Base-by-base conservation (phyloP, 345 rosid species). In the Balakata baccata region DNA sequence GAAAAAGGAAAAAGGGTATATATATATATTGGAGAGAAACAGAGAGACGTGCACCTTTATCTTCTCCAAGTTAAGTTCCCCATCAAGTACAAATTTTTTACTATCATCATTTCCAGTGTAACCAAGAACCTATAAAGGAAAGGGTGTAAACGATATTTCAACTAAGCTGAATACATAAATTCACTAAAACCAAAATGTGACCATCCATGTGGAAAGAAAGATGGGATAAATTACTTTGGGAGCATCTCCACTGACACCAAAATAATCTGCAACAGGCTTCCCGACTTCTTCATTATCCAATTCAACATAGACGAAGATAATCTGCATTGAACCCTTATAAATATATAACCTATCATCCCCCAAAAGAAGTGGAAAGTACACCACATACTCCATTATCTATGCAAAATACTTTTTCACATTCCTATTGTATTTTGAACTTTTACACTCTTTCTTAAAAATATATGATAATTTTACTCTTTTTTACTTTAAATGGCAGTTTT, bases 231-330 rank as follows among this genome's bases (percentile, higher is more conserved):
- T 76, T 87, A 90, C 98, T 54, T 74, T 81, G 67, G 99, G 89
- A 73, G 84, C 88, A 77, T 79, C 77, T 72, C 90, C 91, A 18
- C 86, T 72, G 70, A 91, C 81, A 70, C 98, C 98, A 79, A 96
- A 96, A 83, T 93, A 96, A 3, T 96, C 97, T 71, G 99, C 86
- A 29, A 96, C 94, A 50, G 97, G 98, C 83, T 83, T 89, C 78
- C 98, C 99, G 67, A 82, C 85, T 59, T 93, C 99, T 83, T 96
- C 97, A 67, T 91, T 89, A 67, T 93, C 98, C 92, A 88, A 77
- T 71, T 96, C 94, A 77, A 93, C 98, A 73, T 78, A 84, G 43
- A 91, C 98, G 70, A 90, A 96, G 77, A 96, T 81, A 74, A 96
- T 87, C 99, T 96, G 91, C 86, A 81, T 68, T 68, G 20, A 60